These are phyloP conservation scores for Nissolia schottii DNA, from an alignment of 306 rosid genomes.

Conservation along the genomic window DNA sequence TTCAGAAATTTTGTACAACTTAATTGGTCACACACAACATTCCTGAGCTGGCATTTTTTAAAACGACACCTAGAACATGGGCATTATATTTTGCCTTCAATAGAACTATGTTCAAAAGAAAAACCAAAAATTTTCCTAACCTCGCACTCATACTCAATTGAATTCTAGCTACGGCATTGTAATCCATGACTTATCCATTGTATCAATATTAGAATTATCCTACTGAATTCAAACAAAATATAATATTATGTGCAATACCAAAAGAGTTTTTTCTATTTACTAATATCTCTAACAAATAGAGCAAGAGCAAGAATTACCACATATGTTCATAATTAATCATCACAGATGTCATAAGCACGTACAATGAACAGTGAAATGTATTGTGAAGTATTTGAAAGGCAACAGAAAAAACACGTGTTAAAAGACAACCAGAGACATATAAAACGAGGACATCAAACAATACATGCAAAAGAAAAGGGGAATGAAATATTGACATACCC, in stretches of 20 bases:
- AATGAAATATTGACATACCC: slow-evolving; percentile 39
- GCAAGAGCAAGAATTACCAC: background rate
- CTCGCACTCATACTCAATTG: background rate
- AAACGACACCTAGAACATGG: background rate
- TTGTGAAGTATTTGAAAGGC: background rate
- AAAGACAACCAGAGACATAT: background rate
- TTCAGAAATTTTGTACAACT: too few relatives aligned
- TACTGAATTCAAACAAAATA: too few relatives aligned
- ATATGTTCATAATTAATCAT: background rate
- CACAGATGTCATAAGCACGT: slow-evolving; percentile 11
- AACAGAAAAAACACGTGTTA: background rate
- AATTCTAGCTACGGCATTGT: background rate
- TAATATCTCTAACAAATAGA: too few relatives aligned
- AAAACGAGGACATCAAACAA: slow-evolving; percentile 8
- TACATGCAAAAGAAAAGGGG: background rate
- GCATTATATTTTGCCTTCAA: background rate
- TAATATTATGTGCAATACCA: too few relatives aligned
- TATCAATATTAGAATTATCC: too few relatives aligned
- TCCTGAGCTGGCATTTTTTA: background rate
- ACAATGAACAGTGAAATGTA: background rate
- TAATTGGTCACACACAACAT: background rate
- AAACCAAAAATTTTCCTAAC: too few relatives aligned
- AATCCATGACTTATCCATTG: background rate
- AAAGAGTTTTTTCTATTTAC: too few relatives aligned
- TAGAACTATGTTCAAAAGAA: too few relatives aligned